These are phyloP conservation scores for Wickerhamiella sorbophila DNA, from an alignment of 805 yeast genomes.

Conservation along the genomic window DNA sequence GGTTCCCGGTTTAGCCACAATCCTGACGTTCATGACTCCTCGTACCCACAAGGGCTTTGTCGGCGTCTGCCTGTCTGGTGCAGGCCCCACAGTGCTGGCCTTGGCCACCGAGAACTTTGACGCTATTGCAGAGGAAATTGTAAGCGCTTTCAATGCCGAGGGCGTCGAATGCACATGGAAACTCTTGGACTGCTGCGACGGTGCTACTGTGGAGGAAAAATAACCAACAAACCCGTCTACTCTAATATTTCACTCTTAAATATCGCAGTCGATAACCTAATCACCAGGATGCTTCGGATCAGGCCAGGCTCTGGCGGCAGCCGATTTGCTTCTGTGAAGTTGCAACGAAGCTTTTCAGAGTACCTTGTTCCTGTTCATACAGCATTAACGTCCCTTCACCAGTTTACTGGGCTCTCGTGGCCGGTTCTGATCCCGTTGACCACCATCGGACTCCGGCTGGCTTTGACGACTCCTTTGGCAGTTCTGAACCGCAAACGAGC, in stretches of 20 bases:
- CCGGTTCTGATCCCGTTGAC: constrained; percentile 61
- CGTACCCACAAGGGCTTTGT: constrained; percentile 67
- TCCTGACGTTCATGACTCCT: constrained; percentile 69
- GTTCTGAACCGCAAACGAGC: constrained; percentile 53
- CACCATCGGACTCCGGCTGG: constrained; percentile 49
- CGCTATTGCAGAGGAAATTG: constrained; percentile 61
- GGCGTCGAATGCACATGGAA: constrained; percentile 66
- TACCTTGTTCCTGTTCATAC: constrained; percentile 12
- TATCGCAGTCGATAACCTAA: too few species aligned
- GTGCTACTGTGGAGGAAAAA: constrained; percentile 29
- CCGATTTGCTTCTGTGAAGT: too few species aligned
- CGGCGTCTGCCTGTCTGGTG: constrained; percentile 93
- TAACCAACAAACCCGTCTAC: not conserved
- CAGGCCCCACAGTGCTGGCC: constrained; percentile 94
- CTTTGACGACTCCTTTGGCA: constrained; percentile 67
- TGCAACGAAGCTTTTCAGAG: not conserved
- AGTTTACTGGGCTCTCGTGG: constrained; percentile 55
- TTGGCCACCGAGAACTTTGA: constrained; percentile 84
- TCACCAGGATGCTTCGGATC: too few species aligned
- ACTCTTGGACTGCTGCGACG: constrained; percentile 70
- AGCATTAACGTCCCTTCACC: constrained; percentile 16
- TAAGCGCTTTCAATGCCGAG: constrained; percentile 50
- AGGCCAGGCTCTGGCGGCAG: too few species aligned
- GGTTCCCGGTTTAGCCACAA: constrained; percentile 81
- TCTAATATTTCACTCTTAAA: too few species aligned